These are phyloP conservation scores for Botrytis medusae DNA, from an alignment of 2,329 filamentous ascomycete genomes.

Conservation along the genomic window DNA sequence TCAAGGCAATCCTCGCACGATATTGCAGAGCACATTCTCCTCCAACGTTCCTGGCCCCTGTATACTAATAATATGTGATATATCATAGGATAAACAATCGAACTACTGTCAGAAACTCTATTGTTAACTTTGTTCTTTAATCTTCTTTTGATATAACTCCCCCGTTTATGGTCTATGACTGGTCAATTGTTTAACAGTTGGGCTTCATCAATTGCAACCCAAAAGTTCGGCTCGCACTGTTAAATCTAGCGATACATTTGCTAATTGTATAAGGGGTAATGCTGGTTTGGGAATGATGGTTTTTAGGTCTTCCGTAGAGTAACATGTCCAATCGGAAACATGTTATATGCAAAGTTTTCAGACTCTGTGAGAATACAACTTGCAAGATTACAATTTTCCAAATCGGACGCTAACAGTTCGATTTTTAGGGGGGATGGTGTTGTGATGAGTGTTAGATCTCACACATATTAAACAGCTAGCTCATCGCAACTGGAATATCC, in stretches of 20 bases:
- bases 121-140: neutral
- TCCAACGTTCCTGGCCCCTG: neutral
- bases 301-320: neutral
- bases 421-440: neutral
- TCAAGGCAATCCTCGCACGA: neutral
- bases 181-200: neutral
- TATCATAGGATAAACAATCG: neutral
- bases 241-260: neutral
- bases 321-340: neutral
- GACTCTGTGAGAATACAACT: neutral
- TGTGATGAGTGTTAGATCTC: neutral
- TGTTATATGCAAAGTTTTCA: neutral
- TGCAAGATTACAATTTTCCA: neutral
- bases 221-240: neutral
- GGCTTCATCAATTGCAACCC: neutral
- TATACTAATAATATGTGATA: neutral
- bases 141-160: neutral
- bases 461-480: neutral
- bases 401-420: neutral
- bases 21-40: neutral
- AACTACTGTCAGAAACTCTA: neutral
- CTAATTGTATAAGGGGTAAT: neutral
- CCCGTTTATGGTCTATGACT: neutral
- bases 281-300: neutral
- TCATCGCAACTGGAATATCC: neutral